Base-by-base conservation (phyloP, 371 early-diverging fungal genomes). In the Dentiscutata heterogama region DNA sequence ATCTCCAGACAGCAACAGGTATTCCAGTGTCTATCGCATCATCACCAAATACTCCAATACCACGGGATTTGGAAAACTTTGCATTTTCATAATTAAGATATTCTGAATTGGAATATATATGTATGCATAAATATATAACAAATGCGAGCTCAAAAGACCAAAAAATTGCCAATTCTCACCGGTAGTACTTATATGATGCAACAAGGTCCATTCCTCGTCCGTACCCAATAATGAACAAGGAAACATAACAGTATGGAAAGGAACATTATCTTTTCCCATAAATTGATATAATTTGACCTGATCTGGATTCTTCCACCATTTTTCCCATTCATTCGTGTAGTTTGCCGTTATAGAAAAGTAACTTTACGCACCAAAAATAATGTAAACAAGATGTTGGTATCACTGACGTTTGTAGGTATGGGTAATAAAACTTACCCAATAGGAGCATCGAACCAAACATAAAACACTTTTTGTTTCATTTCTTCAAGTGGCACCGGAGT, bases 221-320 rank as follows among this genome's bases (percentile, higher is more conserved):
- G 98, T 95, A 83, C 96, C 99, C 22, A 97, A 87, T 84, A 99
- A 89, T 50, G 95, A 88, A 80, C 93, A 94, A 39, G 99, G 99
- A 94, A 99, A 99, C 67, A 99, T 93, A 74, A 99, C 97, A 7
- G 99, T 96, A 87, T 99, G 99, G 96, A 99, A 99, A 54, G 99
- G 97, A 16, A 99, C 99, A 83, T 99, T 99, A 88, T 99, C 99
- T 90, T 99, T 99, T 86, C 99, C 99, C 99, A 99, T 99, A 87
- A 99, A 99, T 90, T 99, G 97, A 89, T 96, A 98, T 84, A 99
- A 90, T 85, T 97, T 91, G 75, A 99, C 99, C 58, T 99, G 86
- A 25, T 96, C 91, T 1, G 98, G 97, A 86, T 99, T 97, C 92
- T 97, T 96, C 99, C 99, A 99, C 99, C 99, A 99, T 85, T 94